Conservation (phyloP, 257 asterid genomes). For the Hygrophila difformis region DNA sequence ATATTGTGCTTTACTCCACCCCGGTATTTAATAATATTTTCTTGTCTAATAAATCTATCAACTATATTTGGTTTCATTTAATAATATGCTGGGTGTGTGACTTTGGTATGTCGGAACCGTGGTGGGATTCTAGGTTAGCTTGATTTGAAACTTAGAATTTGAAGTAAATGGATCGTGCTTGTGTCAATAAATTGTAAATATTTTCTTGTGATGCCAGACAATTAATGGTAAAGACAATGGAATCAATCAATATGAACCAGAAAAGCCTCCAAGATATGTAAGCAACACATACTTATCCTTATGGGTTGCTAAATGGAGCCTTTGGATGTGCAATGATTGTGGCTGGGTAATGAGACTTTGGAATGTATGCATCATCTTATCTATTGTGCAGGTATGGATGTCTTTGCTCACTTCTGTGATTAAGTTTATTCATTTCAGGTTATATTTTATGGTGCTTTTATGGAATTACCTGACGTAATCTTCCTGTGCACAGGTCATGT, state of each 20-base stretch:
- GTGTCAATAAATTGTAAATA: too few relatives aligned
- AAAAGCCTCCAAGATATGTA: conserved; percentile 73
- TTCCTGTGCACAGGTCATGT: conserved; percentile 46
- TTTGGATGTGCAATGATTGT: conserved; percentile 71
- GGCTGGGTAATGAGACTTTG: conserved; percentile 72
- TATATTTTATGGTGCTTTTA: too few relatives aligned
- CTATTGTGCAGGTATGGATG: conserved; percentile 65
- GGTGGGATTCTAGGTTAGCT: too few relatives aligned
- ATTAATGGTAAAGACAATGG: conserved; percentile 87
- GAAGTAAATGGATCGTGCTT: too few relatives aligned
- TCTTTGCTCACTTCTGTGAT: background rate
- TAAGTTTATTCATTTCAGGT: too few relatives aligned
- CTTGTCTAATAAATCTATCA: background rate
- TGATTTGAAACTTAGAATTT: too few relatives aligned
- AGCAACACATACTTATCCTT: conserved; percentile 74
- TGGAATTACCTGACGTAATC: conserved; percentile 2
- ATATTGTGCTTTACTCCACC: background rate
- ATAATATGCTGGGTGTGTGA: too few relatives aligned
- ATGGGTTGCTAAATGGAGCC: conserved; percentile 79
- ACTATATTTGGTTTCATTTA: conserved; percentile 72
- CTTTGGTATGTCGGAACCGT: too few relatives aligned
- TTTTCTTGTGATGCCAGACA: conserved; percentile 31
- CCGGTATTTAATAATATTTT: background rate
- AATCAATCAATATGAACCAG: conserved; percentile 77
- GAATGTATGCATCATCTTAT: too few relatives aligned